Conservation (phyloP, 176 grass and related monocot species). For the Ananas comosus region DNA sequence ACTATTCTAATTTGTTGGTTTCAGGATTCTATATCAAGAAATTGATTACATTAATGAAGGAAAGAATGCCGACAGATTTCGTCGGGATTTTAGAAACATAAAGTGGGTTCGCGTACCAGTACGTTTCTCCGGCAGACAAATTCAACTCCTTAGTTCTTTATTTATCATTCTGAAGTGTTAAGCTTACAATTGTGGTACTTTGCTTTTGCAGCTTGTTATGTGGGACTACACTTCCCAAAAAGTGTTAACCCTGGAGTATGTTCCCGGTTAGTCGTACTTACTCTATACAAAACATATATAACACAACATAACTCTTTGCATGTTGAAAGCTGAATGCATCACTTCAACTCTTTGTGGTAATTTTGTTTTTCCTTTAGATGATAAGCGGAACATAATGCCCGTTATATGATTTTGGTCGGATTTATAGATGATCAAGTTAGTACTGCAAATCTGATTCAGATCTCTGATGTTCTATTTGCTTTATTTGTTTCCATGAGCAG, state of each 20-base stretch:
- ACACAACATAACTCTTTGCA: neutral
- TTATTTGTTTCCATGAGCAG: slow-evolving; percentile 28
- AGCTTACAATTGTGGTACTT: neutral
- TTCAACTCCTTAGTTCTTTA: slow-evolving; percentile 7
- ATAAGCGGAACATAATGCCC: no score
- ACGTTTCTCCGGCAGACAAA: slow-evolving; percentile 37
- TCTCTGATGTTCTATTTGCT: neutral
- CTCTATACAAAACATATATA: neutral
- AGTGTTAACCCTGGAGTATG: slow-evolving; percentile 86
- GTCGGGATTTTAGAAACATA: slow-evolving; percentile 94
- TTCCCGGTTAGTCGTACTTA: slow-evolving; percentile 56
- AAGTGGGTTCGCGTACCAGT: slow-evolving; percentile 95
- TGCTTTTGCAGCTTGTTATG: slow-evolving; percentile 66
- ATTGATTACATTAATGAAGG: slow-evolving; percentile 99
- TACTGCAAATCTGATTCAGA: neutral
- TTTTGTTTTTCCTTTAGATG: no score
- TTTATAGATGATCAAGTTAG: no score
- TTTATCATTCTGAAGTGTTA: neutral
- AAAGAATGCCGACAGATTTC: slow-evolving; percentile 96
- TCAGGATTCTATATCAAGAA: slow-evolving; percentile 95
- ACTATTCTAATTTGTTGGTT: slow-evolving; percentile 23
- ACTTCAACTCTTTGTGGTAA: no score
- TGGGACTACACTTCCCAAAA: slow-evolving; percentile 88
- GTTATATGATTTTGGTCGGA: no score
- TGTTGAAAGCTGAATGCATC: neutral